Evolutionary conservation across 164 flowering plant genomes (phyloP).

Genomic region (Warburgia ugandensis): DNA sequence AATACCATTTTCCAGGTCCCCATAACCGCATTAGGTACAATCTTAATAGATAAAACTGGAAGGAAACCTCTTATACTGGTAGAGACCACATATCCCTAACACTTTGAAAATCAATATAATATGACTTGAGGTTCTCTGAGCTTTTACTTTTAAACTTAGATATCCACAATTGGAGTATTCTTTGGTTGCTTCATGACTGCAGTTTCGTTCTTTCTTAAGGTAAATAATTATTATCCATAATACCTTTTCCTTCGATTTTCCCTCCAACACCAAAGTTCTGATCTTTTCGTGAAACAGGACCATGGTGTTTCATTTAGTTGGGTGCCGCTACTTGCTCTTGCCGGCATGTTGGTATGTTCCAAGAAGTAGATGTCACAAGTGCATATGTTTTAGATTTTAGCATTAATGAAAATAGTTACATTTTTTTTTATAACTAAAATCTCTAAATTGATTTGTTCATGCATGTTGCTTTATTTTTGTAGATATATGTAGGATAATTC

Average conservation of each 20-base stretch:
- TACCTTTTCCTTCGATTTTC: too few relatives aligned
- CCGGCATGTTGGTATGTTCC: conserved; percentile 85
- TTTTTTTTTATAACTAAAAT: too few relatives aligned
- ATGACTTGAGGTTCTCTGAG: too few relatives aligned
- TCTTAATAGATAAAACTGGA: conserved; percentile 68
- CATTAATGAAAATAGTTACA: too few relatives aligned
- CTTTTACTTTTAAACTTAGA: too few relatives aligned
- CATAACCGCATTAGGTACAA: conserved; percentile 52
- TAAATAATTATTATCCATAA: too few relatives aligned
- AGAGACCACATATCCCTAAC: too few relatives aligned
- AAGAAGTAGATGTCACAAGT: too few relatives aligned
- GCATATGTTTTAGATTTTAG: too few relatives aligned
- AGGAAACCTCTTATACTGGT: conserved; percentile 80
- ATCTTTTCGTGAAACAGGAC: conserved; percentile 35
- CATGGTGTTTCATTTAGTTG: conserved; percentile 29
- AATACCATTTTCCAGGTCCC: conserved; percentile 47
- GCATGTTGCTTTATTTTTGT: too few relatives aligned
- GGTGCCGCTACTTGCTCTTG: conserved; percentile 52
- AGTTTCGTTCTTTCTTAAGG: conserved; percentile 68
- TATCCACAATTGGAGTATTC: conserved; percentile 62
- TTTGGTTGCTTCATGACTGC: conserved; percentile 51
- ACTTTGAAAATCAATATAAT: too few relatives aligned
- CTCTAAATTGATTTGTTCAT: too few relatives aligned
- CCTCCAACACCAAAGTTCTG: not conserved
- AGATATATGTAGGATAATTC: conserved; percentile 58